Percentiles rank a stretch among this genome's conserved stretches.
Evolutionary conservation across 2,329 filamentous ascomycete species (phyloP).

Genomic region (Aspergillus tamarii): DNA sequence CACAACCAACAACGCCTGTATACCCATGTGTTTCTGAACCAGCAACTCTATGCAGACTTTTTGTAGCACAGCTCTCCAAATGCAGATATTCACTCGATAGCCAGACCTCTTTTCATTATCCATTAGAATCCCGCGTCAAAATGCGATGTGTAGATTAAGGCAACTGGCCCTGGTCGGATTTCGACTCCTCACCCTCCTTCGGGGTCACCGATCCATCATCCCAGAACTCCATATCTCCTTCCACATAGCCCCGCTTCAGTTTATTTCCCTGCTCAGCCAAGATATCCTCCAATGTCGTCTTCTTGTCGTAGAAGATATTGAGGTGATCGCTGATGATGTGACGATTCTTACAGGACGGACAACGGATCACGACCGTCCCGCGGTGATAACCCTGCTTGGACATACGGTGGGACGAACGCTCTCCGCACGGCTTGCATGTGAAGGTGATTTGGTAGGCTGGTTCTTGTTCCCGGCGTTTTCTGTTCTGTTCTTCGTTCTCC

Average conservation of each 20-base stretch:
- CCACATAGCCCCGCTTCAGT: slow-evolving; percentile 74
- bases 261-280: slow-evolving; percentile 61
- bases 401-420: slow-evolving; percentile 80
- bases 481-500: slow-evolving; percentile 38
- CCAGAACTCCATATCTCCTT: slow-evolving; percentile 93
- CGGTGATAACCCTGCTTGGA: slow-evolving; percentile 95
- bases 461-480: slow-evolving; percentile 45
- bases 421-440: slow-evolving; percentile 84
- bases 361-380: slow-evolving; percentile 86
- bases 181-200: slow-evolving; percentile 19
- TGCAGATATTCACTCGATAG: slow-evolving; percentile 4
- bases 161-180: slow-evolving; percentile 9
- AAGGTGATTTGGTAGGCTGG: slow-evolving; percentile 88
- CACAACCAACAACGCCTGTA: slow-evolving; percentile 13
- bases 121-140: neutral
- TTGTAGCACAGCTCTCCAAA: neutral
- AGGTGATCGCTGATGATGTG: slow-evolving; percentile 94
- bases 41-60: neutral
- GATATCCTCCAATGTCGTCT: slow-evolving; percentile 48
- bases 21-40: neutral
- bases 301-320: slow-evolving; percentile 56
- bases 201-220: slow-evolving; percentile 64
- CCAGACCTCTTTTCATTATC: neutral
- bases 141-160: neutral
- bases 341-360: slow-evolving; percentile 80